These are phyloP conservation scores for Ceratobasidium papillatum DNA, from an alignment of 1,284 basidiomycete genomes.

Conservation along the genomic window DNA sequence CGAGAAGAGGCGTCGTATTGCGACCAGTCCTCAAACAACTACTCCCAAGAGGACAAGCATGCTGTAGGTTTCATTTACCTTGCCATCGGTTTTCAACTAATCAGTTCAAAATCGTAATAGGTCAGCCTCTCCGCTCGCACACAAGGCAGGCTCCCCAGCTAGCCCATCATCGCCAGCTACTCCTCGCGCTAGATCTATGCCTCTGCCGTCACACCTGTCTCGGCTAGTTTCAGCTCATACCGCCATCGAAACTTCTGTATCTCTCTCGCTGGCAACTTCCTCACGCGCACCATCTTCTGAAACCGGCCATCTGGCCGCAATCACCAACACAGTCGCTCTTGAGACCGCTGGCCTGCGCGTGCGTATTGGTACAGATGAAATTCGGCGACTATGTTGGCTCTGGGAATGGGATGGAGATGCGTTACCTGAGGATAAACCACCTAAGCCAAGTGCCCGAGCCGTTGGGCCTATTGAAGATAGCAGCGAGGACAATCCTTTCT, in stretches of 20 bases:
- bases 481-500: slow-evolving; percentile 74
- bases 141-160: background rate
- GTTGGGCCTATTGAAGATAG: slow-evolving; percentile 39
- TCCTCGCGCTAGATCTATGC: slow-evolving; percentile 17
- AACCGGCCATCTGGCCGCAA: slow-evolving; percentile 45
- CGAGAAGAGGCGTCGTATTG: slow-evolving; percentile 27
- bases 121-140: slow-evolving; percentile 21
- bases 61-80: slow-evolving; percentile 17
- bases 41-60: slow-evolving; percentile 42
- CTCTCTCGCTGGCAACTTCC: slow-evolving; percentile 66
- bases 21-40: slow-evolving; percentile 6
- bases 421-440: slow-evolving; percentile 48
- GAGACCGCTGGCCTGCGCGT: slow-evolving; percentile 55
- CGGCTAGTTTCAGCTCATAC: slow-evolving; percentile 16
- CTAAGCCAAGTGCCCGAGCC: slow-evolving; percentile 2
- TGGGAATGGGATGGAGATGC: slow-evolving; percentile 81
- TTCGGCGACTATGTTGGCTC: slow-evolving; percentile 81
- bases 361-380: slow-evolving; percentile 69
- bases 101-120: background rate
- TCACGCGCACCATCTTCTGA: slow-evolving; percentile 69
- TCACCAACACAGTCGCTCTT: slow-evolving; percentile 69
- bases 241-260: slow-evolving; percentile 38
- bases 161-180: slow-evolving; percentile 23
- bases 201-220: slow-evolving; percentile 22
- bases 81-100: background rate